Base-by-base conservation (phyloP, 2,329 filamentous ascomycete genomes). In the Bertia moriformis region DNA sequence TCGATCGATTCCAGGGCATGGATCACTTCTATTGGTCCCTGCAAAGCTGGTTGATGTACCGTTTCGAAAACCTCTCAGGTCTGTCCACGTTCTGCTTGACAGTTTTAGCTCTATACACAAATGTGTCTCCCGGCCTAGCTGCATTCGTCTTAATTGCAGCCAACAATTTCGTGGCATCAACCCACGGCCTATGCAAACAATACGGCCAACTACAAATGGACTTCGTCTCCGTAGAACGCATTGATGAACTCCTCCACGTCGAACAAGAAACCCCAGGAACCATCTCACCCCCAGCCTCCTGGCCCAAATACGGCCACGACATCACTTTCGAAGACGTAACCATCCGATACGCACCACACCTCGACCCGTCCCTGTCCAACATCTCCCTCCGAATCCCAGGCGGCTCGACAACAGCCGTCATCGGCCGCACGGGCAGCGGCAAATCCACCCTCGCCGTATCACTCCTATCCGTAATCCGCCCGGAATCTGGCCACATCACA, bases 11-110 rank as follows among this genome's bases (percentile, higher is more conserved):
- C 52, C 88, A 94, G 55, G 86, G 86, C 53, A 91, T 93, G 71
- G 88, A 95, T 50, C 88, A 95, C 55, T 93, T 94, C 60, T 94
- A 93, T 60, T 94, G 87, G 82, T 83, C 78, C 42, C 67, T 93
- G 33, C 85, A 93, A 46, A 75, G 77, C 4, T 94, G 87, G 87
- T 66, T 94, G 2, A 78, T 78, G 53, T 86, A 82, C 50, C 76
- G 87, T 12, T 89, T 91, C 41, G 79, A 85, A 47, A 57, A 65
- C 5, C 59, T 88, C 4, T 85, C 85, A 0, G 82, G 81, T 0
- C 53, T 72, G 3, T 84, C 84, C 4, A 86, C 83, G 0, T 82
- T 89, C 42, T 59, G 75, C 1, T 62, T 94, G 39, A 84, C 85
- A 1, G 55, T 79, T 2, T 69, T 88, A 7, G 87, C 87, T 13